These are phyloP conservation scores for Backusella morwellensis DNA, from an alignment of 192 early-diverging fungal species.

Conservation along the genomic window DNA sequence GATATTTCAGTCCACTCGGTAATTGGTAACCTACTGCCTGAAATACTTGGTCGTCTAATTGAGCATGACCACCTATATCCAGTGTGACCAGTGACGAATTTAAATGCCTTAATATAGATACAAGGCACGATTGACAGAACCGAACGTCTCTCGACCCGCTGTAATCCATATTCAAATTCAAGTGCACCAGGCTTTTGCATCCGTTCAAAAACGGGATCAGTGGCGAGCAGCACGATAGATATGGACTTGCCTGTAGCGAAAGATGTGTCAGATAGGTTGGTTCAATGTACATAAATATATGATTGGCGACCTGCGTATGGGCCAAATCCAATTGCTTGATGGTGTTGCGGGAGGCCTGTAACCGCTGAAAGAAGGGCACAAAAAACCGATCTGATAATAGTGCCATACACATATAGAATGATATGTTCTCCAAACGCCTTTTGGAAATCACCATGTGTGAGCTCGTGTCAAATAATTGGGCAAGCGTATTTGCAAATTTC, in stretches of 20 bases:
- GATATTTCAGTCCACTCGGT: background rate
- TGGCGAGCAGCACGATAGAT: background rate
- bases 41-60: background rate
- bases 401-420: conserved; percentile 11
- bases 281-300: background rate
- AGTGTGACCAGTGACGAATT: background rate
- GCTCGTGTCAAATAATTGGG: background rate
- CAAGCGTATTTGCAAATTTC: background rate
- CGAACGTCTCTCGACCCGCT: background rate
- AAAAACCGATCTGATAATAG: background rate
- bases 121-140: conserved; percentile 8
- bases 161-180: conserved; percentile 2
- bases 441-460: background rate
- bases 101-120: background rate
- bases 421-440: background rate
- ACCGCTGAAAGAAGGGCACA: conserved; percentile 3
- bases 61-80: conserved; percentile 6
- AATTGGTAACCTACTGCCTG: background rate
- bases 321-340: conserved; percentile 5
- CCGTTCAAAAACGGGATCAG: background rate
- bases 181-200: background rate
- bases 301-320: background rate
- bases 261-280: background rate
- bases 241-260: background rate
- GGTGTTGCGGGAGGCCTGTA: background rate